Conservation (phyloP, 495 filamentous ascomycete genomes). For the Aspergillus kassunensis region DNA sequence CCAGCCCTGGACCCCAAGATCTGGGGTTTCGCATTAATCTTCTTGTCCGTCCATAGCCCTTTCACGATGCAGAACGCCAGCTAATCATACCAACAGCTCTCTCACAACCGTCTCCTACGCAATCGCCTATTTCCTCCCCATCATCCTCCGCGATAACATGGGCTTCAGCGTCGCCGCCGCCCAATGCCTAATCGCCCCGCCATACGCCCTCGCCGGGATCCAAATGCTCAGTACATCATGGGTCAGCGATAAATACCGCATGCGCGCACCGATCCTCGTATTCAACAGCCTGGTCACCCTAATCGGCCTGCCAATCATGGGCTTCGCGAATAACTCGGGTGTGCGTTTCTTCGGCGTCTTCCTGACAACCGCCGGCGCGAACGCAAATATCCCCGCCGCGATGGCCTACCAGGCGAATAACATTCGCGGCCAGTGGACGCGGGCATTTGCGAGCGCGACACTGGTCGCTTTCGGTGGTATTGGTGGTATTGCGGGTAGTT, state of each 20-base stretch:
- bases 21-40: conserved; percentile 42
- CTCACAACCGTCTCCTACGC: conserved; percentile 58
- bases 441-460: conserved; percentile 55
- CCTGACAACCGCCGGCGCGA: conserved; percentile 54
- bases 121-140: conserved; percentile 65
- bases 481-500: conserved; percentile 55
- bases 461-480: conserved; percentile 54
- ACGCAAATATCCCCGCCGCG: conserved; percentile 54
- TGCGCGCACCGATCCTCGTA: conserved; percentile 54
- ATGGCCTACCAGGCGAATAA: conserved; percentile 66
- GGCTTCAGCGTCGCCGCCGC: conserved; percentile 51
- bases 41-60: conserved; percentile 2
- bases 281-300: conserved; percentile 50
- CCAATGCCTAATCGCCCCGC: conserved; percentile 62
- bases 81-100: conserved; percentile 21
- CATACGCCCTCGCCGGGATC: conserved; percentile 58
- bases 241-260: conserved; percentile 51
- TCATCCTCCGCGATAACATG: conserved; percentile 57
- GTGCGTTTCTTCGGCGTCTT: conserved; percentile 64
- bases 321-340: conserved; percentile 44
- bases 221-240: conserved; percentile 53
- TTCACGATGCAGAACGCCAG: conserved; percentile 7
- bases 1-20: conserved; percentile 32
- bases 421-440: conserved; percentile 63
- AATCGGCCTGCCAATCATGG: conserved; percentile 51